Evolutionary conservation across 1,284 basidiomycete genomes (phyloP).

Genomic region (Phellopilus nigrolimitatus): DNA sequence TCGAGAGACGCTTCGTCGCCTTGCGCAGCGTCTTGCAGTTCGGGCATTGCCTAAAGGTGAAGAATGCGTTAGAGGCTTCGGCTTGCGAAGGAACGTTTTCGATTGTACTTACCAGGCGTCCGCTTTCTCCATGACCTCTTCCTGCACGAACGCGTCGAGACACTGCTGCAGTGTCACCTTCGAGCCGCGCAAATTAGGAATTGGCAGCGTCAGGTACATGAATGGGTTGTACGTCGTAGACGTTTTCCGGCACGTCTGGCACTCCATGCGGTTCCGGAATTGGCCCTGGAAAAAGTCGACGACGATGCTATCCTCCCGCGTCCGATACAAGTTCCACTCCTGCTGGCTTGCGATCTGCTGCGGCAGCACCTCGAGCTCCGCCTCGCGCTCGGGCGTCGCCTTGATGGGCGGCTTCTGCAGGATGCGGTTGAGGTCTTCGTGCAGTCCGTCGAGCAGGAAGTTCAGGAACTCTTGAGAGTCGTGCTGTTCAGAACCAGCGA

Average conservation of each 20-base stretch:
- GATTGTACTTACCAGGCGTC: conserved; percentile 81
- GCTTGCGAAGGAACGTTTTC: conserved; percentile 19
- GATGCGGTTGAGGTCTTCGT: conserved; percentile 94
- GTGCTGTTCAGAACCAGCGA: conserved; percentile 90
- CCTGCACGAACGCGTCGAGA: conserved; percentile 86
- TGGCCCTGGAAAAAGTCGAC: conserved; percentile 99
- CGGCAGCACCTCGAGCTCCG: conserved; percentile 81
- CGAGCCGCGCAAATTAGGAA: conserved; percentile 62
- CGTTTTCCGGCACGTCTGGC: conserved; percentile 90
- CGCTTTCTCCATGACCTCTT: conserved; percentile 88
- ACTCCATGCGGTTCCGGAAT: conserved; percentile 88
- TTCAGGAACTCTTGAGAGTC: conserved; percentile 97
- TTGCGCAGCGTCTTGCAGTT: conserved; percentile 83
- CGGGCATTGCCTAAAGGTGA: conserved; percentile 75
- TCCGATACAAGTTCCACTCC: conserved; percentile 91
- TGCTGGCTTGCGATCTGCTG: conserved; percentile 88
- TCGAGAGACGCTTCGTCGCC: conserved; percentile 82
- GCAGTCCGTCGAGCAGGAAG: conserved; percentile 91
- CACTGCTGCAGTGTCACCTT: conserved; percentile 78
- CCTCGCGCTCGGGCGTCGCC: conserved; percentile 82
- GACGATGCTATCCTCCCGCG: conserved; percentile 89
- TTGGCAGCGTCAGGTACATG: conserved; percentile 91
- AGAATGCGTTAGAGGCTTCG: neutral
- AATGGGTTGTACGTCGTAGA: conserved; percentile 98
- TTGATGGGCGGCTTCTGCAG: conserved; percentile 70